Evolutionary conservation across 1,284 basidiomycete species (phyloP), one percentile per base, ranked within the genome.

Genomic region (Schizophyllum commune): DNA sequence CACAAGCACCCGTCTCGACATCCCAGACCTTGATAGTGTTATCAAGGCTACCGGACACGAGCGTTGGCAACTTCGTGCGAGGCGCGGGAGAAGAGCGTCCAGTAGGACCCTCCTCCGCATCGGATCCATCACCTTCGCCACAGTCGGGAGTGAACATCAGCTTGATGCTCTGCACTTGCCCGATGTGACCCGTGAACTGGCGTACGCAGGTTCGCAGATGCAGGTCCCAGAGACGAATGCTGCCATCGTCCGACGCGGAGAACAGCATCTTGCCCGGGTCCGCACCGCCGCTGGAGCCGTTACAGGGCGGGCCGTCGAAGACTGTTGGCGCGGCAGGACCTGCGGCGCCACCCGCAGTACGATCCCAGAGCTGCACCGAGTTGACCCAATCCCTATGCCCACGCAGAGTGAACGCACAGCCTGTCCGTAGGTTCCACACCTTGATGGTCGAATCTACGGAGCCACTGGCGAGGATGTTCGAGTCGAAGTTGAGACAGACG

Each of bases 361-460:
- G 85, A 70, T 97, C 92, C 96, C 97, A 99, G 19, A 99, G 77
- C 63, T 90, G 85, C 20, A 99, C 95, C 2, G 92, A 83, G 72
- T 98, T 99, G 64, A 99, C 95, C 96, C 97, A 98, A 70, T 98
- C 96, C 52, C 82, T 80, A 71, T 99, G 97, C 1, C 97, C 97
- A 3, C 94, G 83, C 52, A 99, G 79, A 4, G 92, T 93, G 73
- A 96, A 98, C 58, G 94, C 93, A 65, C 92, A 91, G 53, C 94
- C 94, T 0, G 90, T 96, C 53, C 89, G 85, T 72, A 97, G 88
- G 74, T 98, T 98, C 95, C 96, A 98, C 22, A 95, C 86, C 72
- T 92, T 94, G 75, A 98, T 88, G 1, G 94, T 95, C 22, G 85
- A 81, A 73, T 98, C 95, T 32, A 91, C 93, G 68, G 90, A 91